phyloP scores from a whole-genome alignment of 139 green algal genomes.

The Coccomyxa sp. region DNA sequence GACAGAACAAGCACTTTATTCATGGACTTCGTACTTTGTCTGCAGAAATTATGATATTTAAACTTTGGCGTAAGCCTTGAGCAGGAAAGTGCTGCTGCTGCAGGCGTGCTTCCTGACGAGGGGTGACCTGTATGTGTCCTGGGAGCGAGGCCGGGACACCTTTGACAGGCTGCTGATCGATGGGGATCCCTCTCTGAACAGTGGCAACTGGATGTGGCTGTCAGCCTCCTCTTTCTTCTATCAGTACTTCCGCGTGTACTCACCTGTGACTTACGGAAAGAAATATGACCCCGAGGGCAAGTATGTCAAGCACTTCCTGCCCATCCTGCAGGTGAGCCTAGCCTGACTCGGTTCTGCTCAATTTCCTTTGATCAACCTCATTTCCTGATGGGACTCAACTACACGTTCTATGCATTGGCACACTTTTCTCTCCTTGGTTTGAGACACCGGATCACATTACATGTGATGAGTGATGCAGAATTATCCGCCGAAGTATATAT shows the following conservation, averaged over 20 bases:
- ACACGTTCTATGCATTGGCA: too few relatives aligned
- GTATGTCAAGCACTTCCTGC: slow-evolving; percentile 84
- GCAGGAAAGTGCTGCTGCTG: background rate
- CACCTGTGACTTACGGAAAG: slow-evolving; percentile 77
- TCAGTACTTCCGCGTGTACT: slow-evolving; percentile 57
- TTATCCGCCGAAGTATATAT: slow-evolving; percentile 93
- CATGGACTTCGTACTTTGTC: too few relatives aligned
- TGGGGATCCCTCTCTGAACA: slow-evolving; percentile 64
- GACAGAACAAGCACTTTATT: too few relatives aligned
- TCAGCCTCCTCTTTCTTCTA: slow-evolving; percentile 84
- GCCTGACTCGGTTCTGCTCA: background rate
- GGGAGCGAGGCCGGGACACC: slow-evolving; percentile 79
- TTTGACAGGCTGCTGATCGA: slow-evolving; percentile 93
- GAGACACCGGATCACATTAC: background rate
- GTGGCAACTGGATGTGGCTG: slow-evolving; percentile 94
- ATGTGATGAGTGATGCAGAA: slow-evolving; percentile 26
- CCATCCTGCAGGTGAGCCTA: slow-evolving; percentile 67
- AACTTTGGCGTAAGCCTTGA: too few relatives aligned
- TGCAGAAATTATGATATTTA: too few relatives aligned
- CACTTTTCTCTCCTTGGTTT: background rate
- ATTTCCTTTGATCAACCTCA: background rate
- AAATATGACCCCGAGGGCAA: slow-evolving; percentile 89
- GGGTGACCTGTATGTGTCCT: slow-evolving; percentile 67
- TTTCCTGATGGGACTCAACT: background rate
- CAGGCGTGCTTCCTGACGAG: slow-evolving; percentile 93